Base-by-base conservation (phyloP, 2,329 filamentous ascomycete species). In the Beauveria brongniartii region DNA sequence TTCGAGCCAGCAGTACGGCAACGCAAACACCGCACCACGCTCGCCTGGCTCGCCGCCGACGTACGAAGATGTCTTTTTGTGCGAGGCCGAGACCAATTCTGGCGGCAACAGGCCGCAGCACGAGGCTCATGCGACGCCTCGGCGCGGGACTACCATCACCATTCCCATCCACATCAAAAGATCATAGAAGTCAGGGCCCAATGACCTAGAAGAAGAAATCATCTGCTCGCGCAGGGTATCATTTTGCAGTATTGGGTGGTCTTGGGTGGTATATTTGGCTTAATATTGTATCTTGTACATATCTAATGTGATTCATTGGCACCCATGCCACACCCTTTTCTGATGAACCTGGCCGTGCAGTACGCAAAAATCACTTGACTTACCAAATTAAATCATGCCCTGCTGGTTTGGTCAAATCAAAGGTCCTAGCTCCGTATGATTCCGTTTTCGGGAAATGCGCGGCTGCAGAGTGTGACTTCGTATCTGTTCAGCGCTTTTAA, bases 1-100 rank as follows among this genome's bases (percentile, higher is more conserved):
- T 46, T 48, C 47, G 22, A 59, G 56, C 56, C 56, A 59, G 56
- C 56, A 59, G 26, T 52, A 59, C 26, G 48, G 56, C 24, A n/a
- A 20, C 9, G n/a, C 22, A 18, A 24, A 24, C 5, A 18, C 7
- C 18, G n/a, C 28, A 2, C 2, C 46, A 1, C 43, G 16, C 1
- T 8, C 55, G 1, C 20, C 44, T 5, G 43, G 14, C 20, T 22
- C 55, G 24, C 40, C 56, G 7, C 56, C 56, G 5, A 7, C 47
- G 5, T 59, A 59, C 40, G 56, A 59, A 12, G 56, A 59, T 8
- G 34, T 40, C n/a, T 59, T 59, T n/a, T 26, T 3, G 1, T 59
- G 56, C 47, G 56, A 59, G 26, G 18, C 34, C 2, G 56, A 59
- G 7, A 20, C 40, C 6, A 5, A 7, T 16, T 3, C n/a, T 5